Base-by-base conservation (phyloP, 1,284 basidiomycete species). In the Hymenochaete sp. region DNA sequence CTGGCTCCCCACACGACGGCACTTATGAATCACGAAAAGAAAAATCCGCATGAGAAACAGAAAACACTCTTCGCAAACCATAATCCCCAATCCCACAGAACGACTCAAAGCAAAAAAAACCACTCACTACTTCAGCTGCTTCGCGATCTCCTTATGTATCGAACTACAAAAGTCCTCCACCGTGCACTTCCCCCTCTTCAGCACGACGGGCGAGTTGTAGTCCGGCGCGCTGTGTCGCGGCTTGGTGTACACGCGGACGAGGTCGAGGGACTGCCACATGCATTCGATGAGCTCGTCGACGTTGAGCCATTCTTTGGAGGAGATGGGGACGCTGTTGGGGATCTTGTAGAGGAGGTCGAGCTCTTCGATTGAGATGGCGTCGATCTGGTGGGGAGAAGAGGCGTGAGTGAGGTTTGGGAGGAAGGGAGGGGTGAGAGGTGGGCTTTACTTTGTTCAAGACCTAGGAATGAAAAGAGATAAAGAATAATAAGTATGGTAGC, bases 301-400 rank as follows among this genome's bases (percentile, higher is more conserved):
- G 66, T 98, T 98, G 57, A 97, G 73, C 95, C 95, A 98, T 60
- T 92, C 81, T 52, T 79, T 78, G 7, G 90, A 93, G 13, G 89
- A 93, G 60, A 99, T 77, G 3, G 96, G 96, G 4, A 98, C 95
- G 48, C 89, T 92, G 65, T 90, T 79, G 13, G 96, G 96, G 55
- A 98, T 98, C 66, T 86, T 88, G 66, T 87, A 87, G 65, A 99
- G 69, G 43, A 98, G 75, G 64, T 98, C 93, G 32, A 99, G 79
- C 66, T 99, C 96, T 66, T 99, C 93, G 62, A 98, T 98, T 49
- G 91, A 95, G 59, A 98, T 95, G 14, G 88, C 92, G 62, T 98
- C 95, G 59, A 98, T 98, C 84, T 97, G 69, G 56, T 36, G 32
- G 58, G 54, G 52, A 58, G 37, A 52, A 27, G 45, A 33, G 24